phyloP scores from a whole-genome alignment of 164 flowering plant genomes.

The Malania oleifera region DNA sequence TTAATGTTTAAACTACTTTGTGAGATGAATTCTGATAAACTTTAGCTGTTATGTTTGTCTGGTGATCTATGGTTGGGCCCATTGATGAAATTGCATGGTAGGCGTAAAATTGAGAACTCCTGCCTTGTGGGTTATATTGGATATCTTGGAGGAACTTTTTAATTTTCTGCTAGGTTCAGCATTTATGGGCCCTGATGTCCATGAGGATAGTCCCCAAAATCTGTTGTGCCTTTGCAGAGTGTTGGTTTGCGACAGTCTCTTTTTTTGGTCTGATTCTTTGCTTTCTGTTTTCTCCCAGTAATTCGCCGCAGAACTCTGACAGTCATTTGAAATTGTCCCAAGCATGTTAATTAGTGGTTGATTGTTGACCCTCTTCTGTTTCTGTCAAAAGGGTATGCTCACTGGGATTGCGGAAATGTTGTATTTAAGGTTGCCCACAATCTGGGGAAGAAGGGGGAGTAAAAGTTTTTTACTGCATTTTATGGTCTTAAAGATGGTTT shows the following conservation, averaged over 20 bases:
- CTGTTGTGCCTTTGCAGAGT: no score
- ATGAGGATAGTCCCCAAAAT: not conserved
- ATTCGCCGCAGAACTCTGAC: constrained; percentile 13
- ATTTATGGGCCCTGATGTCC: constrained; percentile 14
- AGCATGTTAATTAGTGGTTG: not conserved
- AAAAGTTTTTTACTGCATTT: not conserved
- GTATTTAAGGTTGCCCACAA: not conserved
- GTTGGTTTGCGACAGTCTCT: constrained; percentile 5
- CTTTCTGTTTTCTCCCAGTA: constrained; percentile 5
- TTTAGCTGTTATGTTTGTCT: not conserved
- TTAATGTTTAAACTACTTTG: not conserved
- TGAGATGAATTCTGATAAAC: not conserved
- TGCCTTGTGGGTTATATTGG: constrained; percentile 5
- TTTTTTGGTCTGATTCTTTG: constrained; percentile 1
- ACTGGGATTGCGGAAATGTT: not conserved
- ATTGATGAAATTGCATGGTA: constrained; percentile 5
- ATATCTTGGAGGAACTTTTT: constrained; percentile 6
- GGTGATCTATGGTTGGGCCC: constrained; percentile 9
- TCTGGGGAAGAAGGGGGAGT: constrained; percentile 1
- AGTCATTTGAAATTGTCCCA: constrained; percentile 1
- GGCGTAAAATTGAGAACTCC: constrained; percentile 7
- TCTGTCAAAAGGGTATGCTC: not conserved
- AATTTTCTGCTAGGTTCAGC: not conserved
- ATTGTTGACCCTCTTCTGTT: constrained; percentile 3
- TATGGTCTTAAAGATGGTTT: not conserved